phyloP scores from a whole-genome alignment of 2,329 filamentous ascomycete species.

The Lachnellula cervina region DNA sequence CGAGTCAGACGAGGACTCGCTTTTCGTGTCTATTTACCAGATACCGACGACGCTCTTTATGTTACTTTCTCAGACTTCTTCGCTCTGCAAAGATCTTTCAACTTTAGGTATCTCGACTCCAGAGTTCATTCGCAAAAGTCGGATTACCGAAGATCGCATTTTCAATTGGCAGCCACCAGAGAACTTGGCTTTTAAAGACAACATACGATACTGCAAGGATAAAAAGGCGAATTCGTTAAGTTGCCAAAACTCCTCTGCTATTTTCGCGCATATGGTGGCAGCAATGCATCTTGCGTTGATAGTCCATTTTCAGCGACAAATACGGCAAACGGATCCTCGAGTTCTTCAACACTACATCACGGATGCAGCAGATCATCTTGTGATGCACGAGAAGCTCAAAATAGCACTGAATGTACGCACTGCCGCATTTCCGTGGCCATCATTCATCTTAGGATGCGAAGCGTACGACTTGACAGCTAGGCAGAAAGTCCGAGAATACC shows the following conservation, averaged over 20 bases:
- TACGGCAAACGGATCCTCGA: slow-evolving; percentile 12
- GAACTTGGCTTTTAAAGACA: slow-evolving; percentile 3
- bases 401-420: slow-evolving; percentile 7
- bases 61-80: slow-evolving; percentile 14
- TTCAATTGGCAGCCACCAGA: slow-evolving; percentile 13
- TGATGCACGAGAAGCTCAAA: slow-evolving; percentile 13
- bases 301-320: slow-evolving; percentile 14
- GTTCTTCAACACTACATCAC: slow-evolving; percentile 14
- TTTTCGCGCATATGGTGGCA: slow-evolving; percentile 10
- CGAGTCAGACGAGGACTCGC: slow-evolving; percentile 9
- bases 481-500: slow-evolving; percentile 10
- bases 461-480: slow-evolving; percentile 9
- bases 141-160: slow-evolving; percentile 12
- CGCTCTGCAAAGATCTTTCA: slow-evolving; percentile 5
- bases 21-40: slow-evolving; percentile 15
- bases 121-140: slow-evolving; percentile 9
- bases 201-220: background rate
- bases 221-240: background rate
- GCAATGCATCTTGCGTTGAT: slow-evolving; percentile 14
- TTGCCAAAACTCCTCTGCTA: background rate
- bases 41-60: slow-evolving; percentile 12
- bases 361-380: slow-evolving; percentile 10
- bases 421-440: slow-evolving; percentile 12
- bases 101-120: background rate
- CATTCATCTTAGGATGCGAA: slow-evolving; percentile 15